Evolutionary conservation across 345 rosid species (phyloP).

Genomic region (Conringia planisiliqua): DNA sequence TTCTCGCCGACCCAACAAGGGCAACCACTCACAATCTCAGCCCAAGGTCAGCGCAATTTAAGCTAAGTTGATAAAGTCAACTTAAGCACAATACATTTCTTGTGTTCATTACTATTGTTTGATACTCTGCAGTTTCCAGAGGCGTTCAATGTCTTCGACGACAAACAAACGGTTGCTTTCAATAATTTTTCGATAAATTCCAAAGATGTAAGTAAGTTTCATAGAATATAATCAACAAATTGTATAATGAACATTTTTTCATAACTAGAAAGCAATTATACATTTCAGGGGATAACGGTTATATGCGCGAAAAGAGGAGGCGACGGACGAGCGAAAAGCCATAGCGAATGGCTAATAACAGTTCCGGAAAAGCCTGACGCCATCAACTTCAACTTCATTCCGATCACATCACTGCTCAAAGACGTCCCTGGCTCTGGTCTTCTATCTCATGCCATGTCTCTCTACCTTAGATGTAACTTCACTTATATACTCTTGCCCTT

Average conservation of each 20-base stretch:
- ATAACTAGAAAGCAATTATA: background rate
- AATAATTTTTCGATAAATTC: constrained; percentile 41
- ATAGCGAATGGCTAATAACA: constrained; percentile 87
- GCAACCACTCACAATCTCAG: constrained; percentile 17
- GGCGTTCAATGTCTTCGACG: constrained; percentile 79
- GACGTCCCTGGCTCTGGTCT: constrained; percentile 79
- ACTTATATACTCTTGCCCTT: background rate
- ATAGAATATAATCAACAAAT: background rate
- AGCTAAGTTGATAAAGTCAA: background rate
- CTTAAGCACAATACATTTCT: background rate
- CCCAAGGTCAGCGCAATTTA: constrained; percentile 43
- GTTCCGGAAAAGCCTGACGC: constrained; percentile 74
- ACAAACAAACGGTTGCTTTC: constrained; percentile 39
- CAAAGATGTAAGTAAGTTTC: constrained; percentile 70
- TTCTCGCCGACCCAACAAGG: constrained; percentile 39
- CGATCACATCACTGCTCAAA: constrained; percentile 85
- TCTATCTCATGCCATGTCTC: constrained; percentile 91
- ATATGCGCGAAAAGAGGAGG: constrained; percentile 77
- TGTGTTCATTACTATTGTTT: background rate
- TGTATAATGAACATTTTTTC: background rate
- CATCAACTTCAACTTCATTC: constrained; percentile 64
- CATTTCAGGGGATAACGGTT: constrained; percentile 69
- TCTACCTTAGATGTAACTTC: constrained; percentile 78
- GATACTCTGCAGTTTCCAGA: constrained; percentile 51
- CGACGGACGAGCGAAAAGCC: constrained; percentile 46